Base-by-base conservation (phyloP, 192 early-diverging fungal genomes). In the Coemansia sp. region DNA sequence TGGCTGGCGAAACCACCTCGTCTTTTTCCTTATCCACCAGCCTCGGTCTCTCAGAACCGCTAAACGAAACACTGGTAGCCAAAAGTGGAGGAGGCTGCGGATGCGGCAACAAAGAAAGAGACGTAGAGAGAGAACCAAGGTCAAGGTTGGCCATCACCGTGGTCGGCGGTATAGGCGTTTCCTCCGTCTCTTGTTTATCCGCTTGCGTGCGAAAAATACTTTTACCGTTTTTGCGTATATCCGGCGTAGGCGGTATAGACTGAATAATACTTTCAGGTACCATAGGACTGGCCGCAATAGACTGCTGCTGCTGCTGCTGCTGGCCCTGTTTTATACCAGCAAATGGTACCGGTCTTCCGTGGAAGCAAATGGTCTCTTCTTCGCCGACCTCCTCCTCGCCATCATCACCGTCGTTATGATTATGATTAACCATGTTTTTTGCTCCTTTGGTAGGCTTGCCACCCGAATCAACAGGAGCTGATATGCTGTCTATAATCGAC, bases 341-440 rank as follows among this genome's bases (percentile, higher is more conserved):
- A 9, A 34, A 51, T 45, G 18, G 18, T 17, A 15, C 45, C 0
- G 75, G 70, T 4, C 76, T 55, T 38, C 76, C 76, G 36, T 79
- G 77, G 61, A 79, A 79, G 38, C 68, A 79, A 20, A 79, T 73
- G 6, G 72, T 74, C 39, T 78, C 75, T 53, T 64, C 61, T 8
- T 73, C 72, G 22, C 48, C 65, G 33, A 60, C 67, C 1, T 64
- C 68, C 1, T 60, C 68, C 4, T 58, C 68, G 3, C 52, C 57
- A 12, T 73, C 71, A 7, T 73, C 65, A 4, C 51, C 62, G 1
- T 69, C 36, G 38, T 70, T 58, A 14, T 45, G 34, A 9, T 20
- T 20, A n/a, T 38, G 51, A 6, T 58, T 55, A 58, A 4, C 38
- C 8, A 38, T 34, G 37, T 6, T 41, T 5, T 20, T 17, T 5